Evolutionary conservation across 495 filamentous ascomycete genomes (phyloP), one percentile per base, ranked within the genome.

Genomic region (Durotheca rogersii): DNA sequence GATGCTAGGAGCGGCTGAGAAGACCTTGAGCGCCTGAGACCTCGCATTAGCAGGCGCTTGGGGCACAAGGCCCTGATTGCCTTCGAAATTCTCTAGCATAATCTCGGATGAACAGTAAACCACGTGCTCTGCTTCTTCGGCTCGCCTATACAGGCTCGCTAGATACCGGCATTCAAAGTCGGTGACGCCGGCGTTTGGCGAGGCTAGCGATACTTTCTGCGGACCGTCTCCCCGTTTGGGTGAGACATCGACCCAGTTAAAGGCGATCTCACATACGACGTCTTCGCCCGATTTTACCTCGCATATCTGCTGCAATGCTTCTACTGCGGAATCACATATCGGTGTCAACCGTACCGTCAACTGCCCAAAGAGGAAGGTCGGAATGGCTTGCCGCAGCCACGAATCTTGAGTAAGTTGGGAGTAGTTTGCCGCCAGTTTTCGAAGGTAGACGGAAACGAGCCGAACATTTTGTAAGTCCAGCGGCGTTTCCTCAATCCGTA

Each of bases 141-240:
- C 69, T 2, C 72, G 52, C 25, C 67, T 69, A 17, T 83, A 74
- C 11, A 90, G 60, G 10, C 71, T 79, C 25, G 70, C 70, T 32
- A 90, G 63, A 67, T 95, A 92, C 25, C 80, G 81, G 60, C 91
- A 96, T 66, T 92, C 81, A 63, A 93, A 98, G 44, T 89, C 79
- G 0, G 82, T 84, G 18, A 70, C 53, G 16, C 62, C 64, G 14
- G 49, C 54, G 27, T 30, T 60, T n/a, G 49, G 30, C 25, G 53
- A 19, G 16, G 21, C 19, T 1, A 36, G 32, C 19, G 25, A 9
- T n/a, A 50, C 47, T 15, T 45, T 61, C 4, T 38, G 61, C 16
- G 61, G 47, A 2, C 71, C 74, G 4, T 72, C 66, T 66, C 73
- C 72, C 17, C 70, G 56, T 6, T 74, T 70, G 4, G 79, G 80